Evolutionary conservation across 1,284 basidiomycete species (phyloP).

Genomic region (Coniferiporia sulphurascens): DNA sequence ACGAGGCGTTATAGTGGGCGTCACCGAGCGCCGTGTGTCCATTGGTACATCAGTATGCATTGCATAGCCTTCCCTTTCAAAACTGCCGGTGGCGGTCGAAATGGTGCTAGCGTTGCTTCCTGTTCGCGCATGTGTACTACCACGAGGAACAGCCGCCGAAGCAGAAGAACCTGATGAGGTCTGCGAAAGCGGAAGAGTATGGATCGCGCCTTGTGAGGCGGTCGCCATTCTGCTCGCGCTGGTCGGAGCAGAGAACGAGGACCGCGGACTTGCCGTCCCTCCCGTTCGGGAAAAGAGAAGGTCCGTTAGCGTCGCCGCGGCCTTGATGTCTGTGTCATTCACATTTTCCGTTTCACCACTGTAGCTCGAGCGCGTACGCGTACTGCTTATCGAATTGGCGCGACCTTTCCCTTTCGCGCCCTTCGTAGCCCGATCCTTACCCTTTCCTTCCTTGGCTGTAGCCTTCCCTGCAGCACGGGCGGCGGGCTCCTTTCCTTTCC

Average conservation of each 20-base stretch:
- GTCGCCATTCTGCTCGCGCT: constrained; percentile 38
- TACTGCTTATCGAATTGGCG: constrained; percentile 11
- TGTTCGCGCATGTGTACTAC: constrained; percentile 10
- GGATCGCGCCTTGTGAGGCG: constrained; percentile 26
- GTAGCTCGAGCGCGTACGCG: constrained; percentile 12
- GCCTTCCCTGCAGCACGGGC: constrained; percentile 1
- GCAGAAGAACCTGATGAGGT: constrained; percentile 15
- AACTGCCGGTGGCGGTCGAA: not conserved
- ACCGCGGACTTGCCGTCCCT: constrained; percentile 50
- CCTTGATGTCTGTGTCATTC: constrained; percentile 68
- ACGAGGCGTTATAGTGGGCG: constrained; percentile 16
- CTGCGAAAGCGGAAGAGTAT: constrained; percentile 2
- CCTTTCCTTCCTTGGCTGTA: constrained; percentile 5
- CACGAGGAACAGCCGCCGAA: not conserved
- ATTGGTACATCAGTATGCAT: not conserved
- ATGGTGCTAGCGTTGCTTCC: constrained; percentile 9
- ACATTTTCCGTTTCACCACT: constrained; percentile 14
- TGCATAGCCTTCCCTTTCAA: not conserved
- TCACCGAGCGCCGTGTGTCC: constrained; percentile 13
- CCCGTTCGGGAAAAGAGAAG: constrained; percentile 46
- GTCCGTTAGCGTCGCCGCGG: constrained; percentile 68
- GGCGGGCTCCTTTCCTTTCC: constrained; percentile 10
- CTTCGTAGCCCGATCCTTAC: constrained; percentile 17
- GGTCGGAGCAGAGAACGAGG: constrained; percentile 44
- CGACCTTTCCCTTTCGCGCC: constrained; percentile 14